Percentiles rank a stretch among this genome's conserved stretches.
These are phyloP conservation scores for Eimeria falciformis DNA, from an alignment of 169 alveolate genomes.

Conservation along the genomic window DNA sequence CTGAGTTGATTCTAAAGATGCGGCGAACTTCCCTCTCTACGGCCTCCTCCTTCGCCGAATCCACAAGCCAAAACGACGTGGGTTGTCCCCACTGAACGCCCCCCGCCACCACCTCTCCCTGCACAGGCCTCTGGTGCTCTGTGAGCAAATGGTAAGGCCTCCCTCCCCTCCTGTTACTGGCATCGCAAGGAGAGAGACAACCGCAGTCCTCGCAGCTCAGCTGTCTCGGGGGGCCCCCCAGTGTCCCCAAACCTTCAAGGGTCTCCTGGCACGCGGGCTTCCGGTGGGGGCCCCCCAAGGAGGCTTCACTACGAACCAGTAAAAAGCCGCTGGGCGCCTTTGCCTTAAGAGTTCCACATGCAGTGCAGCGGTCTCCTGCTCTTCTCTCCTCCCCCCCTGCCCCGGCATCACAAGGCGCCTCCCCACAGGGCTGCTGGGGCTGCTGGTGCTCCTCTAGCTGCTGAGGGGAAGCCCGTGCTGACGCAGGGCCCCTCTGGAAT, in stretches of 20 bases:
- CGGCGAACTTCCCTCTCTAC: constrained; percentile 65
- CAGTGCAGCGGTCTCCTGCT: constrained; percentile 30
- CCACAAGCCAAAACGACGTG: constrained; percentile 67
- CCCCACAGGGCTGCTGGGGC: constrained; percentile 3
- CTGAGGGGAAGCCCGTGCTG: constrained; percentile 14
- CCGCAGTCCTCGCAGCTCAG: constrained; percentile 28
- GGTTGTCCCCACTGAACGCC: constrained; percentile 64
- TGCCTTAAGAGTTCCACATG: constrained; percentile 33
- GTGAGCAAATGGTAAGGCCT: constrained; percentile 43
- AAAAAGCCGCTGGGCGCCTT: constrained; percentile 46
- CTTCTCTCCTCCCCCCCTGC: constrained; percentile 35
- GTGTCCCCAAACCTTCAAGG: constrained; percentile 19
- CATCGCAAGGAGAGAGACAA: constrained; percentile 31
- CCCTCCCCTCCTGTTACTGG: constrained; percentile 4
- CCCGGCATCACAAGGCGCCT: not conserved
- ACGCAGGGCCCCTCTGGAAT: not conserved
- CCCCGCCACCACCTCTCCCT: constrained; percentile 54
- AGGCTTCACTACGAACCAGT: not conserved
- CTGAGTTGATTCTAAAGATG: constrained; percentile 58
- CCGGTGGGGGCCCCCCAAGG: constrained; percentile 62
- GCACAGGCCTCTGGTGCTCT: constrained; percentile 39
- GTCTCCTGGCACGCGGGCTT: constrained; percentile 40
- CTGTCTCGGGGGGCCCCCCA: constrained; percentile 3
- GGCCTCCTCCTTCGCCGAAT: constrained; percentile 63
- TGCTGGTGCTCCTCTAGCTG: constrained; percentile 46